Evolutionary conservation across 2,329 filamentous ascomycete species (phyloP).

Genomic region (Didymella pomorum): DNA sequence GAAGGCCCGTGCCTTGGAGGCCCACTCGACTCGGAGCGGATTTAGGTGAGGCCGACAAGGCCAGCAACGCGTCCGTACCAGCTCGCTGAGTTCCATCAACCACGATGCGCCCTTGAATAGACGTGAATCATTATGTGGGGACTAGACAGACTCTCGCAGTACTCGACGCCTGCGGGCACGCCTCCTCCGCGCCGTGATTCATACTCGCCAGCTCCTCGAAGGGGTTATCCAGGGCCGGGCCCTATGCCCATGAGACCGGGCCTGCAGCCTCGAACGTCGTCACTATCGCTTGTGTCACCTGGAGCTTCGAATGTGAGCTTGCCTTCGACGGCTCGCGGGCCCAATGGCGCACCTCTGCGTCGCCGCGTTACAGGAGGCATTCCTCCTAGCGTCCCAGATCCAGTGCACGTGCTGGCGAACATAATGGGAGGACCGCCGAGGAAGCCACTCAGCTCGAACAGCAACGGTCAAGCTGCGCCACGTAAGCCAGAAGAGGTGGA

Average conservation of each 20-base stretch:
- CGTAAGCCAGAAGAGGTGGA: slow-evolving; percentile 61
- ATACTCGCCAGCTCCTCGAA: slow-evolving; percentile 75
- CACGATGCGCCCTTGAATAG: slow-evolving; percentile 9
- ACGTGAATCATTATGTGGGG: slow-evolving; percentile 70
- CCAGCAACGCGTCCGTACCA: neutral
- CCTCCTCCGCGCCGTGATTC: slow-evolving; percentile 70
- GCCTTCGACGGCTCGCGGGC: slow-evolving; percentile 67
- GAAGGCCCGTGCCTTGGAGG: neutral
- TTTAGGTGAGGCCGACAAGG: slow-evolving; percentile 2
- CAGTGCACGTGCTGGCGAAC: slow-evolving; percentile 71
- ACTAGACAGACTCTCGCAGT: slow-evolving; percentile 81
- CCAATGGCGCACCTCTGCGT: slow-evolving; percentile 70
- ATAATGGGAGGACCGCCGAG: slow-evolving; percentile 61
- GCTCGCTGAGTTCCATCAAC: neutral
- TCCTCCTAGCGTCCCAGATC: slow-evolving; percentile 68
- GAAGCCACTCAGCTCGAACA: slow-evolving; percentile 29
- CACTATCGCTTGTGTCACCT: slow-evolving; percentile 74
- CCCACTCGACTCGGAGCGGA: neutral
- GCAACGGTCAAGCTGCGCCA: slow-evolving; percentile 38
- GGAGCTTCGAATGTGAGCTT: slow-evolving; percentile 81
- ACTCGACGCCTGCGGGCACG: slow-evolving; percentile 70
- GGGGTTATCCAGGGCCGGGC: slow-evolving; percentile 75
- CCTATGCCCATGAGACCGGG: slow-evolving; percentile 73
- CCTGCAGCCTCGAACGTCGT: slow-evolving; percentile 75
- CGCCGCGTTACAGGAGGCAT: slow-evolving; percentile 64